These are phyloP conservation scores for Xylogone sp. DNA, from an alignment of 2,329 filamentous ascomycete species.

Conservation along the genomic window DNA sequence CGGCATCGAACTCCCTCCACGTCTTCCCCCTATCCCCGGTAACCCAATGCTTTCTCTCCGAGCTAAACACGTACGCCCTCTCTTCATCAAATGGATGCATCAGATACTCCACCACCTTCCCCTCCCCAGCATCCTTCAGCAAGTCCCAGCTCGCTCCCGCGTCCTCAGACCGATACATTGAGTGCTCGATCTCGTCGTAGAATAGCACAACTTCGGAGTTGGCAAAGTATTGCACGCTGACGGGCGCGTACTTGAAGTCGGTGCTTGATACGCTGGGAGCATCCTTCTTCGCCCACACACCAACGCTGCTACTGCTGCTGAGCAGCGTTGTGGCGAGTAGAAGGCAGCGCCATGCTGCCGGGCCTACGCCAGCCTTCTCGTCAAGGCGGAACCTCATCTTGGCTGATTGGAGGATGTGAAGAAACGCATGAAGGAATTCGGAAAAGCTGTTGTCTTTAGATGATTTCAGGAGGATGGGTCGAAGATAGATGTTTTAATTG, in stretches of 20 bases:
- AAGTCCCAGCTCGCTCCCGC: slow-evolving; percentile 74
- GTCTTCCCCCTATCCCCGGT: slow-evolving; percentile 79
- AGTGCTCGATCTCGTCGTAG: slow-evolving; percentile 59
- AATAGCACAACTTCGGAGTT: slow-evolving; percentile 80
- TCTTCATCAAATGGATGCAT: slow-evolving; percentile 77
- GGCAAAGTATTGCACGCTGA: slow-evolving; percentile 82
- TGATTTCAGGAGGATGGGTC: background rate
- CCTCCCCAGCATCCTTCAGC: slow-evolving; percentile 61
- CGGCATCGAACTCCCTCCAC: slow-evolving; percentile 72
- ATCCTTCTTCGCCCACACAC: slow-evolving; percentile 28
- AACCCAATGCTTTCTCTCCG: slow-evolving; percentile 69
- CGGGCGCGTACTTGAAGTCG: slow-evolving; percentile 62
- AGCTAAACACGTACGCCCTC: slow-evolving; percentile 77
- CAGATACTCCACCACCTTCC: slow-evolving; percentile 57
- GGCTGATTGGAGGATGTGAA: slow-evolving; percentile 14
- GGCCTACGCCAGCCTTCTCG: no score
- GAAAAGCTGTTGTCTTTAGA: no score
- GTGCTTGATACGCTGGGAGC: slow-evolving; percentile 62
- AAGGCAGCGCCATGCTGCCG: slow-evolving; percentile 26
- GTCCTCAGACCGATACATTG: slow-evolving; percentile 74
- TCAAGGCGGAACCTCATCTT: slow-evolving; percentile 29
- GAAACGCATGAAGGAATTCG: slow-evolving; percentile 28
- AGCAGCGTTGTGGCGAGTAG: slow-evolving; percentile 19
- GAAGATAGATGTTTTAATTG: no score
- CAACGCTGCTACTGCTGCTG: no score